Conservation (phyloP, 2,329 filamentous ascomycete genomes). For the Oidium heveae region DNA sequence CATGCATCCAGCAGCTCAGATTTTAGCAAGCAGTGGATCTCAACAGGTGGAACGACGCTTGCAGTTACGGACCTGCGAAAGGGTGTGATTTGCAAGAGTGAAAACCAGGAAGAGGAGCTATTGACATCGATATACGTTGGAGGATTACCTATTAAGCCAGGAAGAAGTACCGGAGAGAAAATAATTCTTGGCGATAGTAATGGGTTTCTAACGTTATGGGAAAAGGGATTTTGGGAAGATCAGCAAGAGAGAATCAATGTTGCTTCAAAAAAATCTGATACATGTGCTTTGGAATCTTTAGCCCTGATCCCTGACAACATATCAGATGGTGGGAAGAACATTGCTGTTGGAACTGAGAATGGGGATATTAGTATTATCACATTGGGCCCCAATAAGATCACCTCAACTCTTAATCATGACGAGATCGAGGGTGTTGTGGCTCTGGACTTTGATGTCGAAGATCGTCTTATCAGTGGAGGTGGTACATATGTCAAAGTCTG, state of each 20-base stretch:
- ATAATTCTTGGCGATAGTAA: slow-evolving; percentile 50
- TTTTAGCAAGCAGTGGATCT: too few relatives aligned
- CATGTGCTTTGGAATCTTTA: slow-evolving; percentile 62
- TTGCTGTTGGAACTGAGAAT: slow-evolving; percentile 61
- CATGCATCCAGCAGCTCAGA: slow-evolving; percentile 63
- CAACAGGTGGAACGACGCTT: too few relatives aligned
- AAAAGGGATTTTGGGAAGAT: slow-evolving; percentile 84
- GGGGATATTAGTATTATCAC: slow-evolving; percentile 56
- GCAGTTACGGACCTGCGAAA: too few relatives aligned
- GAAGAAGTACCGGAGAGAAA: slow-evolving; percentile 45
- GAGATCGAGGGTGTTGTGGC: slow-evolving; percentile 68
- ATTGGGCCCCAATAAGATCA: slow-evolving; percentile 46
- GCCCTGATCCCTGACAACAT: slow-evolving; percentile 44
- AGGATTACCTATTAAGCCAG: too few relatives aligned
- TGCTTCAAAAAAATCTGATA: slow-evolving; percentile 33
- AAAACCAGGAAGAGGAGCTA: too few relatives aligned
- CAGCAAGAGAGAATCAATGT: slow-evolving; percentile 74
- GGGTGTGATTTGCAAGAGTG: too few relatives aligned
- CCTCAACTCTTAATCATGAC: slow-evolving; percentile 40
- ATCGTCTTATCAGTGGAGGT: slow-evolving; percentile 73
- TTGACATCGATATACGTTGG: too few relatives aligned
- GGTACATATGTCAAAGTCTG: slow-evolving; percentile 75
- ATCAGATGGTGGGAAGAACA: slow-evolving; percentile 41
- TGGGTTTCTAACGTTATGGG: slow-evolving; percentile 79
- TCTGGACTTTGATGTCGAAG: slow-evolving; percentile 61